These are phyloP conservation scores for Solanum appendiculatum DNA, from an alignment of 257 asterid species.

Conservation along the genomic window DNA sequence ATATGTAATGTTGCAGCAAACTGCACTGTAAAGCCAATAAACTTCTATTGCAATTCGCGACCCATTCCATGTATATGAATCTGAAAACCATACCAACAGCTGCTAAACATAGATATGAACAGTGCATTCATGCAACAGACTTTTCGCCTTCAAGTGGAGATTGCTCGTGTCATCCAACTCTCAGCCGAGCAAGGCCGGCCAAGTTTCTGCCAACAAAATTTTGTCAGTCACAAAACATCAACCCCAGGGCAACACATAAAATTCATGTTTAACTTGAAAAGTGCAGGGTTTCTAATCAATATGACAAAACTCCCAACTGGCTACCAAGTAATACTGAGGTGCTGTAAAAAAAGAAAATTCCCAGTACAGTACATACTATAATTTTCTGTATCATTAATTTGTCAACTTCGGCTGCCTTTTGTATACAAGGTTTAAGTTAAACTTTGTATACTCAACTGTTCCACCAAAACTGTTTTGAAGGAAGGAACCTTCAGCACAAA, in stretches of 20 bases:
- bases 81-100: neutral
- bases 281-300: neutral
- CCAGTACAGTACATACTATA: neutral
- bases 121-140: neutral
- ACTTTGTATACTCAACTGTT: neutral
- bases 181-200: slow-evolving; percentile 23
- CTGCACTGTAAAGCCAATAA: neutral
- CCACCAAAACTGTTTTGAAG: neutral
- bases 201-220: slow-evolving; percentile 29
- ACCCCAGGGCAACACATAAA: neutral
- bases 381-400: neutral
- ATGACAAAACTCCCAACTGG: neutral
- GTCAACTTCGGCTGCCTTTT: neutral
- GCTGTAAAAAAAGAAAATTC: neutral
- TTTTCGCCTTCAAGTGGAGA: neutral
- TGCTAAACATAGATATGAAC: neutral
- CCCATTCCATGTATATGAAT: neutral
- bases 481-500: neutral
- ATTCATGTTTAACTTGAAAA: neutral
- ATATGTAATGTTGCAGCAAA: neutral
- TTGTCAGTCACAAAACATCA: neutral
- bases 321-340: neutral
- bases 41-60: neutral
- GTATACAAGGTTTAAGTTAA: neutral
- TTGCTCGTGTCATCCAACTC: slow-evolving; percentile 9